Evolutionary conservation across 768 basidiomycete species (phyloP), one percentile per base, ranked within the genome.

Genomic region (Sistotremastrum suecicum): DNA sequence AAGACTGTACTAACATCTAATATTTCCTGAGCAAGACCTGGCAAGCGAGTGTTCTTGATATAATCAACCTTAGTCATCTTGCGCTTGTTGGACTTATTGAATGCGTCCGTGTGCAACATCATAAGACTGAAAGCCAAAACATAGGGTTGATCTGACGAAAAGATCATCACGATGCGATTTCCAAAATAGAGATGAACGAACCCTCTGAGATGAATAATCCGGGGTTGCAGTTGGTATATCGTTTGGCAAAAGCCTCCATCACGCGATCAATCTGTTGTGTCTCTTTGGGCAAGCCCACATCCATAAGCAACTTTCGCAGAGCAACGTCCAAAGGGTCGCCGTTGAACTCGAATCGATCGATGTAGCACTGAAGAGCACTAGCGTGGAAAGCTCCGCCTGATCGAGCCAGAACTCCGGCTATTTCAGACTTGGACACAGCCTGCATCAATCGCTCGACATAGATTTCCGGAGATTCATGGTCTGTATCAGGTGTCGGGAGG

Each of bases 251-350:
- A 0, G 88, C 86, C 63, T 98, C 91, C 56, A 99, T 88, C 41
- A 97, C 88, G 47, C 95, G 74, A 62, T 99, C 95, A 48, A 99
- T 99, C 62, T 98, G 94, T 59, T 99, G 95, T 2, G 95, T 97
- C 67, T 99, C 95, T 46, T 81, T 73, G 3, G 95, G 95, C 30
- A 99, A 72, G 36, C 85, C 78, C 28, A 95, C 77, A 54, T 91
- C 79, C 84, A 95, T 89, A 34, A 99, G 70, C 41, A 99, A 59
- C 56, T 78, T 80, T 37, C 95, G 81, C 37, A 99, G 65, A 12
- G 95, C 87, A 32, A 98, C 77, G 57, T 99, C 95, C 34, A 99
- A 71, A 7, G 95, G 83, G 54, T 89, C 79, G 40, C 73, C 68
- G 11, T 62, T 60, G 56, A 98, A 95, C 51, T 81, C 72, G 59